Evolutionary conservation across 2,329 filamentous ascomycete species (phyloP).

Genomic region (Pseudodiploospora longispora): DNA sequence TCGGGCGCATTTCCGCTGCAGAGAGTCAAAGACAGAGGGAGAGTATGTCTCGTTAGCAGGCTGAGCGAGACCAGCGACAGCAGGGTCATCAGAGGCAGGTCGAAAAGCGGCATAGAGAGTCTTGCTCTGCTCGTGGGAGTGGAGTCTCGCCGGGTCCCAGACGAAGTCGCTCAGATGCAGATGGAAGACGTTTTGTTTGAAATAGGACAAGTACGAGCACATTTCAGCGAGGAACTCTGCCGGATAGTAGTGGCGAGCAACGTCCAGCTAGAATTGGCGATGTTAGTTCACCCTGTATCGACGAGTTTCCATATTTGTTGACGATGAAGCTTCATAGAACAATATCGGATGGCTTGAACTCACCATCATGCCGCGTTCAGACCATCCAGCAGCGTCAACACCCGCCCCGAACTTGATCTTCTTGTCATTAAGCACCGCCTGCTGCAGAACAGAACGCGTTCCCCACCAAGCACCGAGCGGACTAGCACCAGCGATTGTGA

Average conservation of each 20-base stretch:
- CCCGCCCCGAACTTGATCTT: slow-evolving; percentile 7
- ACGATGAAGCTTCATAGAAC: too few species aligned
- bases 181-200: slow-evolving; percentile 41
- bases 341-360: neutral
- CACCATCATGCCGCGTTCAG: slow-evolving; percentile 10
- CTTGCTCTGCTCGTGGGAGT: slow-evolving; percentile 36
- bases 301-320: too few species aligned
- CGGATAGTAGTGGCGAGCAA: slow-evolving; percentile 17
- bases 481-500: slow-evolving; percentile 43
- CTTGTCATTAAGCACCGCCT: slow-evolving; percentile 29
- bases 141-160: slow-evolving; percentile 40
- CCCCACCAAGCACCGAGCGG: slow-evolving; percentile 52
- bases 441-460: slow-evolving; percentile 46
- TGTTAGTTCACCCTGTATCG: too few species aligned
- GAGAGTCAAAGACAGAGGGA: slow-evolving; percentile 33
- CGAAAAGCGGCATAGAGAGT: slow-evolving; percentile 38
- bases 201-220: slow-evolving; percentile 38
- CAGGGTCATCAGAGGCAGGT: slow-evolving; percentile 23
- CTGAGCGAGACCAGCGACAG: slow-evolving; percentile 31
- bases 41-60: slow-evolving; percentile 26
- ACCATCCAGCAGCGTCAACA: slow-evolving; percentile 7
- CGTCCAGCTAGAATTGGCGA: slow-evolving; percentile 10
- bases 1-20: slow-evolving; percentile 41
- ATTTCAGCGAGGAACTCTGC: slow-evolving; percentile 31
- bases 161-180: slow-evolving; percentile 43